Base-by-base conservation (phyloP, 75 land plant genomes). In the Azolla pinnata region DNA sequence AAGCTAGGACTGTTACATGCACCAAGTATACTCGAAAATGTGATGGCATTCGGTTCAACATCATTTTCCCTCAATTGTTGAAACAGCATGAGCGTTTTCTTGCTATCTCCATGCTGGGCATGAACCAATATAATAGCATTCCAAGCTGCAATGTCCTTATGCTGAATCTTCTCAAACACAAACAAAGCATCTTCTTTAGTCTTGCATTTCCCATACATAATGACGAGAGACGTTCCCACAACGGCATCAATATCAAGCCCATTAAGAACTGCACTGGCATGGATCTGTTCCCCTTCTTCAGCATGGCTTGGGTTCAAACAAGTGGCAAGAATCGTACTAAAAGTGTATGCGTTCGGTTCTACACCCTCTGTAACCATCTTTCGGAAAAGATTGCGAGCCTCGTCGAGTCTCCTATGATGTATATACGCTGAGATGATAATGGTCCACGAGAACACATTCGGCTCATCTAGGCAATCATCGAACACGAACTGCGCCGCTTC, bases 391-490 rank as follows among this genome's bases (percentile, higher is more conserved):
- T 62, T 56, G 23, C 61, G 27, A 3, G 68, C 81, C 51, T 65
- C 59, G 21, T 46, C 42, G 48, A 47, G 52, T 1, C 2, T 19
- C 18, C 62, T 27, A 27, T 44, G 42, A 8, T 47, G 21, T 17
- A 17, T 33, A 29, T 70, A 64, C 17, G 34, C 73, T 35, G 51
- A 51, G 46, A 70, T 64, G 71, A 83, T 77, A 9, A 75, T 69
- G 21, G 75, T 83, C 73, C 75, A 82, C 10, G 81, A 70, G 1
- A 81, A 68, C 25, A 71, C 72, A 57, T 81, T 80, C 33, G 59
- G 74, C 35, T 59, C 67, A 2, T 28, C 30, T 20, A 59, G 0
- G 44, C 23, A 0, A 30, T 14, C 2, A 14, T 54, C 35, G 58
- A 71, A 71, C 4, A 65, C 49, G 0, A 21, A 28, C 17, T 54